Percentiles rank a stretch among this genome's conserved stretches.
phyloP scores from a whole-genome alignment of 1,284 basidiomycete species.

The Ganoderma boninense region DNA sequence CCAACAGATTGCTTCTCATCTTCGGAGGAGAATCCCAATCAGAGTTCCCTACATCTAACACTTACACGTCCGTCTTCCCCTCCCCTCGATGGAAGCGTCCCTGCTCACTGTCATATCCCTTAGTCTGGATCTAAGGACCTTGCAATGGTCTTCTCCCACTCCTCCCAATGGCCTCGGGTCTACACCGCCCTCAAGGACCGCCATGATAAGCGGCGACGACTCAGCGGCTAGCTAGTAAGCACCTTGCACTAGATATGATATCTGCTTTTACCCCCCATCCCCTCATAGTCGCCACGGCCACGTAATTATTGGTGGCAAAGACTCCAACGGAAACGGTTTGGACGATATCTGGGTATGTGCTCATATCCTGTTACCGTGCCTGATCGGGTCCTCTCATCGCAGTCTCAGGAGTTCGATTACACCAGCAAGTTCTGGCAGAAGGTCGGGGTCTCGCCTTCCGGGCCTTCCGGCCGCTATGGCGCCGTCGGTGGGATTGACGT shows the following conservation, averaged over 20 bases:
- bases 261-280: constrained; percentile 15
- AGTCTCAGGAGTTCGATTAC: constrained; percentile 74
- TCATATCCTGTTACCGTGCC: constrained; percentile 2
- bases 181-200: constrained; percentile 68
- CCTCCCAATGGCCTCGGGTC: constrained; percentile 55
- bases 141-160: constrained; percentile 67
- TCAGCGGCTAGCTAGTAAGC: constrained; percentile 82
- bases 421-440: constrained; percentile 76
- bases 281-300: constrained; percentile 68
- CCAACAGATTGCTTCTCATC: constrained; percentile 65
- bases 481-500: constrained; percentile 75
- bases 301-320: constrained; percentile 75
- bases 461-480: constrained; percentile 68
- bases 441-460: constrained; percentile 58
- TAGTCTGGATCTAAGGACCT: constrained; percentile 66
- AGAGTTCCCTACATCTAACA: constrained; percentile 68
- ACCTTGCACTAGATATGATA: constrained; percentile 9
- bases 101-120: constrained; percentile 4
- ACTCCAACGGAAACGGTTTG: constrained; percentile 55
- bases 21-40: constrained; percentile 79
- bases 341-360: constrained; percentile 75
- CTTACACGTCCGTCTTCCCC: constrained; percentile 65
- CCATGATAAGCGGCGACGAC: constrained; percentile 69
- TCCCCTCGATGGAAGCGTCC: neutral
- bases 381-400: constrained; percentile 14